Evolutionary conservation across 2,329 filamentous ascomycete species (phyloP).

Genomic region (Hymenoscyphus occultus): DNA sequence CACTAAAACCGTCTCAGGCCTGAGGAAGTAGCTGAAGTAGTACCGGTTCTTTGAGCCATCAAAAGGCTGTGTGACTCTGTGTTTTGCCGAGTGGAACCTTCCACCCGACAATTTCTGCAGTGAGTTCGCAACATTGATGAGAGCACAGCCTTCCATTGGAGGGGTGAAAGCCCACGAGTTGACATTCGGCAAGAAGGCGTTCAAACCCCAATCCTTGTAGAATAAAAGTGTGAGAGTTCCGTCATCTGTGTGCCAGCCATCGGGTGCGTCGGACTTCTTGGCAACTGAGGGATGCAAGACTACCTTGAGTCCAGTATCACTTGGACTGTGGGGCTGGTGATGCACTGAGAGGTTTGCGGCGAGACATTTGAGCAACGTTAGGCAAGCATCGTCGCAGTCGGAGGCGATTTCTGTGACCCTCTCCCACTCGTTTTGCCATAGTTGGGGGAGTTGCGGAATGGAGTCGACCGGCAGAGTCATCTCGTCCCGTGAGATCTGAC

Average conservation of each 20-base stretch:
- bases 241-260: slow-evolving; percentile 28
- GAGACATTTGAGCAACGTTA: slow-evolving; percentile 22
- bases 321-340: slow-evolving; percentile 25
- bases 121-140: slow-evolving; percentile 32
- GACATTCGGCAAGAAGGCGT: slow-evolving; percentile 12
- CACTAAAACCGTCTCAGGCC: slow-evolving; percentile 25
- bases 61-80: slow-evolving; percentile 30
- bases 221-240: slow-evolving; percentile 32
- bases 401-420: slow-evolving; percentile 20
- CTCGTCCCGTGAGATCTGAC: slow-evolving; percentile 24
- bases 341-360: slow-evolving; percentile 17
- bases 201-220: slow-evolving; percentile 25
- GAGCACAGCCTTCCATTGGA: slow-evolving; percentile 21
- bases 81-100: slow-evolving; percentile 28
- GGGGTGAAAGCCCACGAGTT: slow-evolving; percentile 20
- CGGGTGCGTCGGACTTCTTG: slow-evolving; percentile 17
- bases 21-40: slow-evolving; percentile 32
- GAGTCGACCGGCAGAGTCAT: slow-evolving; percentile 10
- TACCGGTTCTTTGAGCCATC: slow-evolving; percentile 29
- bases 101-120: slow-evolving; percentile 28
- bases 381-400: slow-evolving; percentile 22
- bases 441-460: slow-evolving; percentile 13
- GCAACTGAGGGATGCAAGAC: slow-evolving; percentile 24
- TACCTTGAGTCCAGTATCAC: slow-evolving; percentile 28
- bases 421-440: slow-evolving; percentile 19